Evolutionary conservation across 495 filamentous ascomycete genomes (phyloP), one percentile per base, ranked within the genome.

Genomic region (Hypomontagnella monticulosa): DNA sequence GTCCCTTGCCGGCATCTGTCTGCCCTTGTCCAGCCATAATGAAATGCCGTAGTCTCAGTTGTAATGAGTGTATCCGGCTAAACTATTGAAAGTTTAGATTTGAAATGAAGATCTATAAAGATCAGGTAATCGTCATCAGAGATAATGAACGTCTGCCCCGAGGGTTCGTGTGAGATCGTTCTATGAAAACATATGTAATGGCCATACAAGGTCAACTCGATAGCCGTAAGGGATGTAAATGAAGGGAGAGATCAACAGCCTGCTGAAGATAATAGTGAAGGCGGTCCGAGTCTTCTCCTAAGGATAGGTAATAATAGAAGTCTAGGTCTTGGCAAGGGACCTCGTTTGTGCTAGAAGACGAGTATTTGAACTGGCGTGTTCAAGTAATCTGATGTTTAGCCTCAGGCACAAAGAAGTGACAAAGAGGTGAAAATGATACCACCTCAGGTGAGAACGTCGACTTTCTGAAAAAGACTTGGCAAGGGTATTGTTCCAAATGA

Each of bases 141-240:
- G 4, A 4, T 32, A 63, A 69, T 16, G 52, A 58, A 53, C 62
- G 52, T 61, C 33, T 20, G 41, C 37, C 47, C 54, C 36, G 15
- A 51, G 27, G 47, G 53, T 48, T 53, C 36, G 57, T 41, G 33
- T 36, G 53, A 49, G n/a, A 50, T 46, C 41, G 23, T 27, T 27
- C 9, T 49, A 44, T 41, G 40, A 40, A 18, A 44, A 41, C 36
- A 48, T 58, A 32, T 41, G 49, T 57, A 66, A 38, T 37, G 38
- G 57, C 16, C 15, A 53, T 43, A 51, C 59, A 60, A 71, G 71
- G 23, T 73, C 71, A 71, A 73, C 71, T 69, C 62, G 56, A 60
- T 43, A 37, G 47, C 62, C 59, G 49, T 3, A 30, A 40, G 15
- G 47, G 47, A 42, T 11, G 42, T 60, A 42, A 69, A 65, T 15